These are phyloP conservation scores for Kuraishia hungarica DNA, from an alignment of 805 yeast genomes.

Conservation along the genomic window DNA sequence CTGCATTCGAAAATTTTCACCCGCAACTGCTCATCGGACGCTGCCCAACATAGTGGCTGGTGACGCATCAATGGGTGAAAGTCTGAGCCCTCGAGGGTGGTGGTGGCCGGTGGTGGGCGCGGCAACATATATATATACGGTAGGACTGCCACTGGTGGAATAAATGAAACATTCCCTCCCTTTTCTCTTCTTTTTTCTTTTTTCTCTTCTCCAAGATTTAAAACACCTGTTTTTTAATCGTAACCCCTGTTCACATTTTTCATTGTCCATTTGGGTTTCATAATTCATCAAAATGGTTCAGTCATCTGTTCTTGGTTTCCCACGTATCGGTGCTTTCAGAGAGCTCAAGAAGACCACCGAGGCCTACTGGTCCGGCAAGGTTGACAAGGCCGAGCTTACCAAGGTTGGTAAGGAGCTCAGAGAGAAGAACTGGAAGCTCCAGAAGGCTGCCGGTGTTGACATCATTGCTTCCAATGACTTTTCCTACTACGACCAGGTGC, in stretches of 20 bases:
- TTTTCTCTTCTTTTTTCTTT: neutral
- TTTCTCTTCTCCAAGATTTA: neutral
- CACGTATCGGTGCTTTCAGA: constrained; percentile 99
- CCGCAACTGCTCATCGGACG: neutral
- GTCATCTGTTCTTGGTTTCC: constrained; percentile 98
- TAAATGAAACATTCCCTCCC: neutral
- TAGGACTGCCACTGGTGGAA: neutral
- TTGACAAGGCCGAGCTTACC: constrained; percentile 75
- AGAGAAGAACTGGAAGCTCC: constrained; percentile 96
- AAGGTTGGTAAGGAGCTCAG: constrained; percentile 93
- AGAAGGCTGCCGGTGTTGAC: constrained; percentile 95
- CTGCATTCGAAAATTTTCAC: neutral
- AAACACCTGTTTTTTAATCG: neutral
- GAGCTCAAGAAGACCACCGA: constrained; percentile 98
- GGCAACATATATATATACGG: neutral
- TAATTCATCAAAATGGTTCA: constrained; percentile 69
- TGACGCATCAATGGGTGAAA: neutral
- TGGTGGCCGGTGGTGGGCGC: neutral
- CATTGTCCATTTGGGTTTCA: neutral
- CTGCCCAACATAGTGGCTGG: neutral
- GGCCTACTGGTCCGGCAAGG: constrained; percentile 97
- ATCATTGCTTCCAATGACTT: constrained; percentile 96
- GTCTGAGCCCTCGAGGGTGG: neutral
- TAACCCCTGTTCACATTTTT: neutral
- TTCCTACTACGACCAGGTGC: constrained; percentile 95